Evolutionary conservation across 2,329 filamentous ascomycete species (phyloP).

Genomic region (Penicillium hesseltinei): DNA sequence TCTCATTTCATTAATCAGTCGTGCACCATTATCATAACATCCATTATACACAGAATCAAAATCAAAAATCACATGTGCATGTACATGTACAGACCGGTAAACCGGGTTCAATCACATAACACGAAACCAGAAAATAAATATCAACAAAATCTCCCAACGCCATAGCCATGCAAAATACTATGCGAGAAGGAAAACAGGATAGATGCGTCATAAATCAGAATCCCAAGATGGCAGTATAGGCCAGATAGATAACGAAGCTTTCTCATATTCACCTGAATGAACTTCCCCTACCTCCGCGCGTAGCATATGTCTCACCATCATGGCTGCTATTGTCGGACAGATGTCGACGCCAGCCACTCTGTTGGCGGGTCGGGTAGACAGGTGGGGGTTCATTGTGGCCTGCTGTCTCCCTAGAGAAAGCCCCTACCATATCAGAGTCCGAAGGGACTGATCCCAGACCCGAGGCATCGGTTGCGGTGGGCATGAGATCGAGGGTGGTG

Average conservation of each 20-base stretch:
- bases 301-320: conserved; percentile 8
- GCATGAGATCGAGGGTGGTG: conserved; percentile 3
- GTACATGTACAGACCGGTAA: conserved; percentile 1
- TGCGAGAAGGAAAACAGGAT: background rate
- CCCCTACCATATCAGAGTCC: conserved; percentile 23
- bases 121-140: background rate
- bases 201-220: background rate
- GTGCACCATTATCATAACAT: conserved; percentile 10
- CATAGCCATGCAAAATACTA: conserved; percentile 2
- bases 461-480: background rate
- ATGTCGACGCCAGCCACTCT: conserved; percentile 34
- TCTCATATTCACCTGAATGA: background rate
- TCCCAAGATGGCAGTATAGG: background rate
- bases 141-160: background rate
- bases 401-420: conserved; percentile 23
- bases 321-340: conserved; percentile 18
- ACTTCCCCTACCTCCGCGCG: background rate
- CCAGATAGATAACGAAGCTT: background rate
- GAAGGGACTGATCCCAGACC: conserved; percentile 18
- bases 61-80: background rate
- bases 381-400: conserved; percentile 7
- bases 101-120: background rate
- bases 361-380: conserved; percentile 9
- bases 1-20: conserved; percentile 12
- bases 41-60: conserved; percentile 10